Percentiles rank a stretch among this genome's conserved stretches.
These are phyloP conservation scores for Cetradonia linearis DNA, from an alignment of 495 filamentous ascomycete genomes.

Conservation along the genomic window DNA sequence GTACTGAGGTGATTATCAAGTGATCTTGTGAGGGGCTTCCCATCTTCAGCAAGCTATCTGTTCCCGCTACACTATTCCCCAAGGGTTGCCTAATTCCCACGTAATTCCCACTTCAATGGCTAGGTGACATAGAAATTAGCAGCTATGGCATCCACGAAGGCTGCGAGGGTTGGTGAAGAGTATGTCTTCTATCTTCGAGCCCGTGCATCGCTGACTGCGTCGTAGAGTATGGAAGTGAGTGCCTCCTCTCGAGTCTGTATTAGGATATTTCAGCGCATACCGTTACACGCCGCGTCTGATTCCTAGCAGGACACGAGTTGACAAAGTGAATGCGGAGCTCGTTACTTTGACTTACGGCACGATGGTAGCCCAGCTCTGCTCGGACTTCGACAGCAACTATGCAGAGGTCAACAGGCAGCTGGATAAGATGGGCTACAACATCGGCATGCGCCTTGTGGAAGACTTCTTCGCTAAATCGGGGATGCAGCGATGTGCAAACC, in stretches of 20 bases:
- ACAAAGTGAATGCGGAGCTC: constrained; percentile 81
- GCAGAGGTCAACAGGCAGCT: constrained; percentile 89
- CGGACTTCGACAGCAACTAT: constrained; percentile 90
- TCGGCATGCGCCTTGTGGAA: constrained; percentile 90
- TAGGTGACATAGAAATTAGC: background rate
- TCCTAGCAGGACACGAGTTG: constrained; percentile 45
- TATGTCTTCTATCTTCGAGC: constrained; percentile 38
- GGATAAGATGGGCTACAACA: constrained; percentile 99
- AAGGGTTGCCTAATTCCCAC: background rate
- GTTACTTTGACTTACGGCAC: constrained; percentile 97
- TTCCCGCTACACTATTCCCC: background rate
- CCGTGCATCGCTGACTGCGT: constrained; percentile 27
- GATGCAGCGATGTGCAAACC: constrained; percentile 80
- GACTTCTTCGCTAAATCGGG: constrained; percentile 94
- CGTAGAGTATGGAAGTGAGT: constrained; percentile 95
- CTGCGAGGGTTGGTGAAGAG: constrained; percentile 94
- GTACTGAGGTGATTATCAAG: background rate
- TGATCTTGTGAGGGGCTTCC: background rate
- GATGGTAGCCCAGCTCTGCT: constrained; percentile 91
- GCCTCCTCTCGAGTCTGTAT: background rate
- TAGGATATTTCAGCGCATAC: background rate
- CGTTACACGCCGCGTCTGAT: background rate
- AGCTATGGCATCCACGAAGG: constrained; percentile 74
- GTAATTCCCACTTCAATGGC: background rate
- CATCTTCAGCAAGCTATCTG: background rate